Percentiles rank a stretch among this genome's conserved stretches.
phyloP scores from a whole-genome alignment of 2,329 filamentous ascomycete genomes.

The Colletotrichum falcatum region DNA sequence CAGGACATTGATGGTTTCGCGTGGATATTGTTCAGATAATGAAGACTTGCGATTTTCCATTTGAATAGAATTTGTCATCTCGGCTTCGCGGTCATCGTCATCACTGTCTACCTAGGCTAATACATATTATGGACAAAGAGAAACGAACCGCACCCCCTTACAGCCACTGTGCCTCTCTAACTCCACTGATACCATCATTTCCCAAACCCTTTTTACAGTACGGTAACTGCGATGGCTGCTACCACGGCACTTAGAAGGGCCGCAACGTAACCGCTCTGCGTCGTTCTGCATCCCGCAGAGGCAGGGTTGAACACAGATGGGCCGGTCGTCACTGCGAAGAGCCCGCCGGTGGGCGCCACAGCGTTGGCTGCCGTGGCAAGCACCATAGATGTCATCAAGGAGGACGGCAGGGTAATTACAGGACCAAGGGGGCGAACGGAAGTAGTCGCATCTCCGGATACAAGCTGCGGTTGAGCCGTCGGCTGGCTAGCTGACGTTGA shows the following conservation, averaged over 20 bases:
- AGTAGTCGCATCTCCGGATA: neutral
- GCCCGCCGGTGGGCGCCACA: constrained; percentile 25
- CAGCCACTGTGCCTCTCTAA: neutral
- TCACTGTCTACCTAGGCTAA: neutral
- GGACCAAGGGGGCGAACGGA: constrained; percentile 2
- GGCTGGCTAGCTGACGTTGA: neutral
- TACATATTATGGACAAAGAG: constrained; percentile 13
- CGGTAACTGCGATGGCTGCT: neutral
- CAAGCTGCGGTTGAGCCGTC: constrained; percentile 22
- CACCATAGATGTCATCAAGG: constrained; percentile 32
- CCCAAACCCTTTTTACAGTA: constrained; percentile 3
- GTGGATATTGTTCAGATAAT: neutral
- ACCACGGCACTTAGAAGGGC: constrained; percentile 7
- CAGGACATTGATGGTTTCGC: neutral
- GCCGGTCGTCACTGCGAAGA: constrained; percentile 26
- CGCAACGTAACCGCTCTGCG: neutral
- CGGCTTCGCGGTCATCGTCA: neutral
- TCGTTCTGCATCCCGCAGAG: constrained; percentile 14
- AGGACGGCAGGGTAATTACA: constrained; percentile 26
- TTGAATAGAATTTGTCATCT: neutral
- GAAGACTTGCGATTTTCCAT: neutral
- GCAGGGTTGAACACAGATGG: constrained; percentile 9
- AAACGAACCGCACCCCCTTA: neutral
- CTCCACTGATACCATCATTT: neutral
- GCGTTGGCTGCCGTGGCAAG: constrained; percentile 25